Evolutionary conservation across 768 basidiomycete species (phyloP), one percentile per base, ranked within the genome.

Genomic region (Termitomyces sp.): DNA sequence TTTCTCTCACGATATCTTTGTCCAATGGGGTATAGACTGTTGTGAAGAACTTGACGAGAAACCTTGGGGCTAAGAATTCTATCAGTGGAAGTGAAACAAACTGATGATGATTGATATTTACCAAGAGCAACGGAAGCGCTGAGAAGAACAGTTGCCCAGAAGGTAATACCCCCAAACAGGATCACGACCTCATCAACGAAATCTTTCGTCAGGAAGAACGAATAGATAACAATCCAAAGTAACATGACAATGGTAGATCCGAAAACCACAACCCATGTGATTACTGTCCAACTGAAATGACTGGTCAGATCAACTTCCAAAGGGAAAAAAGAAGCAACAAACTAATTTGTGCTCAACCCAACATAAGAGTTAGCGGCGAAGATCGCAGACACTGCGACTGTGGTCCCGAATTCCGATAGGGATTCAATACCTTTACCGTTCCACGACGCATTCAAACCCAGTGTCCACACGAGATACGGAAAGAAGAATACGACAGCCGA

Each of bases 1-100:
- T 89, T 76, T 98, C 96, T 31, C 96, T 87, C 8, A 98, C 79
- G 57, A 98, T 87, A 65, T 97, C 91, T 69, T 86, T 89, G 78
- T 98, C 96, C 18, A 86, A 76, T 2, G 95, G 95, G 50, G 70
- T 73, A 66, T 95, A 97, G 0, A 86, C 81, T 1, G 86, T 78
- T 11, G 81, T 76, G 60, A 88, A 67, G 68, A 83, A 93, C 67
- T 92, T 91, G 72, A 85, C 76, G 34, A 95, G 55, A 76, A 91
- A 93, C 16, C 92, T 84, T 0, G 96, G 96, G 6, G 85, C 91
- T 93, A 55, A 34, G 15, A 52, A 12, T 45, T 54, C 54, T 22
- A 15, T 57, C 36, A 57, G 60, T 45, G 18, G 53, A 36, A 47
- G 7, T 42, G 5, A 31, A 5, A n/a, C 30, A 41, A 24, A 33